Conservation (phyloP, 75 land plant species). For the Adiantum capillusveneris region DNA sequence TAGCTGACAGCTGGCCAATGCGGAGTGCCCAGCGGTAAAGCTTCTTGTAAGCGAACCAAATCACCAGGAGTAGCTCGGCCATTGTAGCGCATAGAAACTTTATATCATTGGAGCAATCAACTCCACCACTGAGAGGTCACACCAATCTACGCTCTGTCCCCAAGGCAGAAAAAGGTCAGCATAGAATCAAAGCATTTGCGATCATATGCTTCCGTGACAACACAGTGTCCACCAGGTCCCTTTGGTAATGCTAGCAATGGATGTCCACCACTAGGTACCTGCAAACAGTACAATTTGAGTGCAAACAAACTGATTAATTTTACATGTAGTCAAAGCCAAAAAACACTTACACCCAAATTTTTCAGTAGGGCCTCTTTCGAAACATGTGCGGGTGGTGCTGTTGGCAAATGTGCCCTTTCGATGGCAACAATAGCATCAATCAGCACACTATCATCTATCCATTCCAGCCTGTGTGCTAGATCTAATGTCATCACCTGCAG, state of each 20-base stretch:
- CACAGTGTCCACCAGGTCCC: neutral
- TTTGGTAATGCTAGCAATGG: neutral
- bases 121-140: no score
- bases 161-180: neutral
- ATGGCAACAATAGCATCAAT: slow-evolving; percentile 3
- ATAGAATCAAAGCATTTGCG: neutral
- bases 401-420: slow-evolving; percentile 4
- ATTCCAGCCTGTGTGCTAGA: neutral
- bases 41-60: no score
- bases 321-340: neutral
- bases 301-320: neutral
- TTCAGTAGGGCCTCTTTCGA: neutral
- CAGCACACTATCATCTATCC: slow-evolving; percentile 1
- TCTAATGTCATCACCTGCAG: slow-evolving; percentile 3
- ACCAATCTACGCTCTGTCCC: neutral
- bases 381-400: neutral
- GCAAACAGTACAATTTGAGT: neutral
- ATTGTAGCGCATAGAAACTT: no score
- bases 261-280: neutral
- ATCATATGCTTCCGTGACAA: neutral
- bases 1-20: no score
- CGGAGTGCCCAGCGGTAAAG: no score
- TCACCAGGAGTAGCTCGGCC: no score
- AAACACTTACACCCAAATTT: neutral
- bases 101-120: no score